A percentile compares a stretch with the other conserved stretches of the same genome.
Evolutionary conservation across 176 grass and related monocot species (phyloP).

Genomic region (Sorghum bicolor): DNA sequence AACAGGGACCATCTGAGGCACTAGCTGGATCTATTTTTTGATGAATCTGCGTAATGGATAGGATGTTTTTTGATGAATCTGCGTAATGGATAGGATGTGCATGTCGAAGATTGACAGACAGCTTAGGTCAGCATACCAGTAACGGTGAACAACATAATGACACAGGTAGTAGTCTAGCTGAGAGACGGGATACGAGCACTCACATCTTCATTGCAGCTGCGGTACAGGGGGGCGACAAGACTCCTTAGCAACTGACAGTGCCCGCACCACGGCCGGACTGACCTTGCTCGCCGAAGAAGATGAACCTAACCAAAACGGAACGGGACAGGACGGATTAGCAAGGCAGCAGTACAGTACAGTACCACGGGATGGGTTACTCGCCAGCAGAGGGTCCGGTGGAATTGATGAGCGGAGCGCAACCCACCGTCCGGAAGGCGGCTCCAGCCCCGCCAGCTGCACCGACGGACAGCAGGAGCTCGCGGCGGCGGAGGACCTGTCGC

Average conservation of each 20-base stretch:
- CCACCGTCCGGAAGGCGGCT: neutral
- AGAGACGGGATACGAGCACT: neutral
- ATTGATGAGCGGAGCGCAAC: neutral
- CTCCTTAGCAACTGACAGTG: neutral
- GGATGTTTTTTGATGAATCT: neutral
- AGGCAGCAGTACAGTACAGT: too few relatives aligned
- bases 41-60: neutral
- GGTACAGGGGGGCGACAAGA: neutral
- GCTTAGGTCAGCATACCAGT: neutral
- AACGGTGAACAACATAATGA: neutral
- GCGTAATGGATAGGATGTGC: neutral
- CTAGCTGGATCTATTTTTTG: neutral
- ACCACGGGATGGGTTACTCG: too few relatives aligned
- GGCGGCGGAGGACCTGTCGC: neutral
- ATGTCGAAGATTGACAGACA: neutral
- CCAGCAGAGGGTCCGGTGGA: neutral
- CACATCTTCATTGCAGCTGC: constrained; percentile 25
- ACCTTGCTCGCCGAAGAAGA: neutral
- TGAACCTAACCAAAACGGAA: neutral
- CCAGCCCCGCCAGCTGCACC: neutral
- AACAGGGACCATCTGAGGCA: neutral
- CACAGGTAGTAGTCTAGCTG: neutral
- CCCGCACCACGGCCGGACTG: neutral
- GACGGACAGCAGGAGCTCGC: neutral
- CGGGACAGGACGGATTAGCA: neutral